These are phyloP conservation scores for Candida krabiensis DNA, from an alignment of 805 yeast species.

Conservation along the genomic window DNA sequence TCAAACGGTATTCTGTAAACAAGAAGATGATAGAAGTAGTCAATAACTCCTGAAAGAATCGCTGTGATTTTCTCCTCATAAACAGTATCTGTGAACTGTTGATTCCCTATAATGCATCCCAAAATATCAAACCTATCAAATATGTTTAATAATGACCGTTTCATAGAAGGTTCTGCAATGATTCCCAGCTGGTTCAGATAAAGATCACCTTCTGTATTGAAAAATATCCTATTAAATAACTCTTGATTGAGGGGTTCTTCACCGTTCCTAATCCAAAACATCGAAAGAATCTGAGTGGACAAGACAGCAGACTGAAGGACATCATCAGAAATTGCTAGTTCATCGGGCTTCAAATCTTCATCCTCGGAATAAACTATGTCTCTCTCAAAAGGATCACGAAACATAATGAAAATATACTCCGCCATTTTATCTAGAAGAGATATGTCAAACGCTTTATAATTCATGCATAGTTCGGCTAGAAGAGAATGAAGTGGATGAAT, in stretches of 20 bases:
- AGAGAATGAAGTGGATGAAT: conserved; percentile 61
- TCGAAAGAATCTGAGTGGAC: conserved; percentile 58
- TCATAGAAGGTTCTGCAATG: conserved; percentile 37
- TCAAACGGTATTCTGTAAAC: conserved; percentile 32
- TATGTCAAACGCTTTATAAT: conserved; percentile 30
- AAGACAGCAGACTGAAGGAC: conserved; percentile 61
- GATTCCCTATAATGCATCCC: conserved; percentile 15
- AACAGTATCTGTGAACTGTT: conserved; percentile 33
- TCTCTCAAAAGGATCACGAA: too few relatives aligned
- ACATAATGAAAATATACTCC: conserved; percentile 7
- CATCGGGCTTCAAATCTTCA: conserved; percentile 29
- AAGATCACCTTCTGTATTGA: conserved; percentile 39
- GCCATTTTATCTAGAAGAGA: conserved; percentile 16
- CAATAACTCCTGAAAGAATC: conserved; percentile 43
- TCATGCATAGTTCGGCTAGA: conserved; percentile 45
- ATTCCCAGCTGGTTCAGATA: conserved; percentile 47
- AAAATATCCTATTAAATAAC: conserved; percentile 17
- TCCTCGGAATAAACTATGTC: conserved; percentile 12
- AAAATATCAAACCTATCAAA: conserved; percentile 59
- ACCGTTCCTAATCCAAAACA: conserved; percentile 79
- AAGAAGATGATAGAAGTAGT: conserved; percentile 45
- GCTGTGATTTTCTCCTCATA: conserved; percentile 50
- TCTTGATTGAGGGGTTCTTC: conserved; percentile 30
- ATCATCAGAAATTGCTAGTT: conserved; percentile 52
- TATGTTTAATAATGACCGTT: conserved; percentile 37